These are phyloP conservation scores for Cyberlindnera saturnus DNA, from an alignment of 805 yeast species.

Conservation along the genomic window DNA sequence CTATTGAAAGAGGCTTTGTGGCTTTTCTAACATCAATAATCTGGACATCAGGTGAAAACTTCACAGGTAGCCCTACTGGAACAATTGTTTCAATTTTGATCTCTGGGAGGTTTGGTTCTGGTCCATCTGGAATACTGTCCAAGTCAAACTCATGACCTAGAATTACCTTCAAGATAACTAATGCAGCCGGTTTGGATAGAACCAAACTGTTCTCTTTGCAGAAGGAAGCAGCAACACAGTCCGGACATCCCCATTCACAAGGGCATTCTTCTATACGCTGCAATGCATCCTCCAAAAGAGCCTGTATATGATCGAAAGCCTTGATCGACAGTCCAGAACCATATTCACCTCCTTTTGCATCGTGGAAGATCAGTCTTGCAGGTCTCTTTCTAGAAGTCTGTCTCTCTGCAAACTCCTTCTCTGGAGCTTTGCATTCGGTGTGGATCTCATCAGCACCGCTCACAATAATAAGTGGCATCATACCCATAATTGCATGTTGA, in stretches of 20 bases:
- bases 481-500: slow-evolving; percentile 80
- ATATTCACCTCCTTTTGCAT: slow-evolving; percentile 70
- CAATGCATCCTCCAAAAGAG: slow-evolving; percentile 54
- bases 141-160: slow-evolving; percentile 47
- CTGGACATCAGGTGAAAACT: slow-evolving; percentile 56
- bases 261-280: slow-evolving; percentile 57
- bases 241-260: slow-evolving; percentile 65
- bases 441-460: slow-evolving; percentile 73
- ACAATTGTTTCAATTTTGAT: slow-evolving; percentile 63
- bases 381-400: slow-evolving; percentile 75
- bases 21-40: slow-evolving; percentile 36
- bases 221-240: slow-evolving; percentile 76
- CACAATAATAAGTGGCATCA: slow-evolving; percentile 66
- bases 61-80: slow-evolving; percentile 49
- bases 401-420: slow-evolving; percentile 81
- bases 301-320: slow-evolving; percentile 73
- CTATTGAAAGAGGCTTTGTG: slow-evolving; percentile 11
- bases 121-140: slow-evolving; percentile 54
- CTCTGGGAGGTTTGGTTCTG: slow-evolving; percentile 70
- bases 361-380: slow-evolving; percentile 79
- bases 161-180: slow-evolving; percentile 57
- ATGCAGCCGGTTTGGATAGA: slow-evolving; percentile 81
- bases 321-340: slow-evolving; percentile 79
- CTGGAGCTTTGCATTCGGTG: slow-evolving; percentile 97
- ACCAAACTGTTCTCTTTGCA: slow-evolving; percentile 83